Conservation (phyloP, 495 filamentous ascomycete genomes). For the Penicillium cinerascens region DNA sequence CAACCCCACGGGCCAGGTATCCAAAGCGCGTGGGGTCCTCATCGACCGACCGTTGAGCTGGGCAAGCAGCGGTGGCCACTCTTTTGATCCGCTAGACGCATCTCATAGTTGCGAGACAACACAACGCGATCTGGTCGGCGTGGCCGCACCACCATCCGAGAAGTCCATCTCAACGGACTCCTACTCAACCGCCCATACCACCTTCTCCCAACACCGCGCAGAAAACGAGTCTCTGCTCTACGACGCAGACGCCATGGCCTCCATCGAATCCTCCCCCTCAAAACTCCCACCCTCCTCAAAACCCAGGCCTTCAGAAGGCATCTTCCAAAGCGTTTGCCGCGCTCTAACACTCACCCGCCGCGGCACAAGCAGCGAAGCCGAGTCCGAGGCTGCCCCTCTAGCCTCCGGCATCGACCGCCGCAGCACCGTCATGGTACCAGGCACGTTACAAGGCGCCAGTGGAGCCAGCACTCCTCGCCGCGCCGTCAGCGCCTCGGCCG, state of each 20-base stretch:
- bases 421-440: constrained; percentile 27
- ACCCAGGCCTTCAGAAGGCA: constrained; percentile 46
- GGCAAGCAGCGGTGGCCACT: constrained; percentile 26
- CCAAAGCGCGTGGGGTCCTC: constrained; percentile 13
- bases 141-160: constrained; percentile 25
- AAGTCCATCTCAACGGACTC: constrained; percentile 52
- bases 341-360: constrained; percentile 45
- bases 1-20: constrained; percentile 13
- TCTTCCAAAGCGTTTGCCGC: constrained; percentile 52
- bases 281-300: constrained; percentile 31
- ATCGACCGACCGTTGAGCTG: constrained; percentile 20
- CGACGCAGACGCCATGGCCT: constrained; percentile 11
- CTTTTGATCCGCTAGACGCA: constrained; percentile 24
- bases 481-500: constrained; percentile 56
- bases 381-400: constrained; percentile 13
- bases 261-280: constrained; percentile 26
- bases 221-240: constrained; percentile 63
- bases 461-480: constrained; percentile 41
- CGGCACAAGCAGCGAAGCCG: constrained; percentile 16
- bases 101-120: constrained; percentile 19
- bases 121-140: constrained; percentile 25
- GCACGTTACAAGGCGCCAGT: neutral
- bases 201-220: constrained; percentile 57
- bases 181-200: constrained; percentile 65
- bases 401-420: constrained; percentile 37